Evolutionary conservation across 345 rosid species (phyloP), one percentile per base, ranked within the genome.

Genomic region (Hypericum perforatum): DNA sequence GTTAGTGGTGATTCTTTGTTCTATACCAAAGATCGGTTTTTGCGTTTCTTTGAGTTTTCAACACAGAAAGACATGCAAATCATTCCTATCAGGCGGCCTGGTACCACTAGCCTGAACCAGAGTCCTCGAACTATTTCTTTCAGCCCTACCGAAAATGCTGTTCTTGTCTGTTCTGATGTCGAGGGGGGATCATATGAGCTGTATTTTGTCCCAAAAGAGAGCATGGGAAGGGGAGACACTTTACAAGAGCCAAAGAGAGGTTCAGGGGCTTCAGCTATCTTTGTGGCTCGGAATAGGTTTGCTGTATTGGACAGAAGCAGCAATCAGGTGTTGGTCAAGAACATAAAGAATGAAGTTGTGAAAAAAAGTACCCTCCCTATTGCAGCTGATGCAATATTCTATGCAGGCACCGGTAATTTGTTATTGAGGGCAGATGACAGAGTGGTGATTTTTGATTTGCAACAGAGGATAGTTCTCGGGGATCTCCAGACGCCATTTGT

Each of bases 101-200:
- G 96, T 61, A 71, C 82, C 22, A 62, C 82, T 32, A 74, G 77
- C 74, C 71, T 85, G 73, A 85, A 85, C 59, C 98, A 91, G 59
- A 81, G 92, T 72, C 96, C 96, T 0, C 82, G 86, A 74, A 78
- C 98, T 51, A 67, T 91, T 16, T 91, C 96, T 16, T 91, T 85
- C 71, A 91, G 96, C 65, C 95, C 98, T 11, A 85, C 88, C 16
- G 95, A 91, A 72, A 81, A 87, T 64, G 95, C 90, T 40, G 87
- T 87, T 49, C 75, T 91, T 16, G 71, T 91, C 49, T 84, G 89
- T 74, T 85, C 92, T 41, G 98, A 91, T 74, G 80, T 75, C 39
- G 96, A 91, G 70, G 98, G 96, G 8, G 95, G 96, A 46, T 81
- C 92, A 41, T 87, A 87, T 56, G 98, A 91, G 77, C 59, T 91